phyloP scores from a whole-genome alignment of 169 alveolate species.

The Eimeria tenella region DNA sequence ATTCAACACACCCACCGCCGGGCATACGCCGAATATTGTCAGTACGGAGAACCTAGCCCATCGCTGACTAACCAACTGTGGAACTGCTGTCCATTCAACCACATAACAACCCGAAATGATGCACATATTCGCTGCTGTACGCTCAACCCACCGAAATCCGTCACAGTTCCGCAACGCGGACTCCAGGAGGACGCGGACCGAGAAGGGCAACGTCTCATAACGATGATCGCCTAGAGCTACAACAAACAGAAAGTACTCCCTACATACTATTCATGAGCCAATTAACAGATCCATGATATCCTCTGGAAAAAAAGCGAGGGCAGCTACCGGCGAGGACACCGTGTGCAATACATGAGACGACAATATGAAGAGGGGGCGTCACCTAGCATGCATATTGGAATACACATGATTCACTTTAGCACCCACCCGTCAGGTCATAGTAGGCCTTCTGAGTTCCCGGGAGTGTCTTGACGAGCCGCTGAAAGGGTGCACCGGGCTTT shows the following conservation, averaged over 20 bases:
- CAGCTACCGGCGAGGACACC: not conserved
- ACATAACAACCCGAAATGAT: not conserved
- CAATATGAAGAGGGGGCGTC: not conserved
- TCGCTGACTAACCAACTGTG: too few relatives aligned
- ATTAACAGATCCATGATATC: too few relatives aligned
- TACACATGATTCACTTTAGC: not conserved
- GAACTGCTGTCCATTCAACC: too few relatives aligned
- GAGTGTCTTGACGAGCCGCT: constrained; percentile 18
- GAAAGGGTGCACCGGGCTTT: constrained; percentile 4
- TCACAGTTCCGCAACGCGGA: constrained; percentile 98
- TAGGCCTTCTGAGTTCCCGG: constrained; percentile 60
- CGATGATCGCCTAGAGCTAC: constrained; percentile 73
- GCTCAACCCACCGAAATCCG: constrained; percentile 80
- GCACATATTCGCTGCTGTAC: too few relatives aligned
- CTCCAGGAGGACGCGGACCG: constrained; percentile 96
- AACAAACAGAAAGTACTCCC: not conserved
- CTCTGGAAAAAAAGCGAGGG: not conserved
- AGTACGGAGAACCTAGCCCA: too few relatives aligned
- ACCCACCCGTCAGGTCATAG: constrained; percentile 65
- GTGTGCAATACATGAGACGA: not conserved
- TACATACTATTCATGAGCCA: not conserved
- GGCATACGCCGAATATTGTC: too few relatives aligned
- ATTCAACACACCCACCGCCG: too few relatives aligned
- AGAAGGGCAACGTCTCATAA: constrained; percentile 90
- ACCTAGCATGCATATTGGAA: not conserved